Evolutionary conservation across 2,329 filamentous ascomycete genomes (phyloP), one percentile per base, ranked within the genome.

Genomic region (Aureobasidium namibiae): DNA sequence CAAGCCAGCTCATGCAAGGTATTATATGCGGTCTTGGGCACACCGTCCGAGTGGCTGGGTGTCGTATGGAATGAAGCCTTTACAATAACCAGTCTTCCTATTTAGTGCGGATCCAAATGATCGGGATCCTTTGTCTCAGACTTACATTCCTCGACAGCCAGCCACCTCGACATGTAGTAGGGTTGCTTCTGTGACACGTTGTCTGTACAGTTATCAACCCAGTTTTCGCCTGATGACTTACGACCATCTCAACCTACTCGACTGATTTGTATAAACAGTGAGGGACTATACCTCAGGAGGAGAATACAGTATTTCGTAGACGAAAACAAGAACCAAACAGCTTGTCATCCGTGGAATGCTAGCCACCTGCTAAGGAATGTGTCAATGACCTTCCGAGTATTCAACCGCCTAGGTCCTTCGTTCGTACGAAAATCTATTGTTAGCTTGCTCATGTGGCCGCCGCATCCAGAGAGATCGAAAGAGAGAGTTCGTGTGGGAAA

Each of bases 21-120:
- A 46, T 38, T 59, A 53, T 59, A 59, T 42, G 42, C 54, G 29
- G 56, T 38, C 16, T 18, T 29, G 44, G 8, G 38, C 29, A 42
- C 16, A 57, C 46, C 34, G 26, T 21, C 48, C 42, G 26, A 29
- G 59, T 58, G 53, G 59, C 53, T 52, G 38, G 49, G 24, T 24
- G 24, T 11, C n/a, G 33, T 36, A 56, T 50, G 59, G 53, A 61
- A 61, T 61, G 59, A n/a, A 13, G 24, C n/a, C 14, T 42, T 58
- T 31, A 58, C 53, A 57, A 56, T 45, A 23, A 42, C 33, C 33
- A 50, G 33, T 36, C 23, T 52, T 39, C 33, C 34, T 52, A 16
- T 26, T 38, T 39, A 21, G 48, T 49, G 10, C 46, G 7, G 24
- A 10, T 49, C 31, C 18, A 4, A 18, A 18, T 49, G 10, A 11